Conservation (phyloP, 495 filamentous ascomycete genomes). For the Aspergillus affinis region DNA sequence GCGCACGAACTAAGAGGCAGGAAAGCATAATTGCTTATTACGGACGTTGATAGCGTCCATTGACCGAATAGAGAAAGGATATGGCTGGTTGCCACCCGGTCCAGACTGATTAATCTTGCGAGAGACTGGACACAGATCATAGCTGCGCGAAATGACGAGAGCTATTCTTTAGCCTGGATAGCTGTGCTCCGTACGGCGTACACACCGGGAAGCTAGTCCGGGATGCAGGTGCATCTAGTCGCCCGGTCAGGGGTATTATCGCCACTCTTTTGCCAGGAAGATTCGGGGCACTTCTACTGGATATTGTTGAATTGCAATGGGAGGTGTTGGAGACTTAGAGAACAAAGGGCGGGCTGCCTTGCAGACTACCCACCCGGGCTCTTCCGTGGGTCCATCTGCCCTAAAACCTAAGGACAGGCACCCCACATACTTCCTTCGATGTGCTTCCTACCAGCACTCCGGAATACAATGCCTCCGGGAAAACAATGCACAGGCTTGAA, state of each 20-base stretch:
- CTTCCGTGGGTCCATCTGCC: neutral
- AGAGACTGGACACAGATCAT: neutral
- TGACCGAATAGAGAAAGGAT: neutral
- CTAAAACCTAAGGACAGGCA: neutral
- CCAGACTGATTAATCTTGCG: neutral
- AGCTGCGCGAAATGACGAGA: neutral
- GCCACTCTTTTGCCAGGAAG: neutral
- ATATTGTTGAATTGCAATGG: neutral
- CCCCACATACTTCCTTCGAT: neutral
- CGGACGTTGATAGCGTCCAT: neutral
- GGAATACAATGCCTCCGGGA: neutral
- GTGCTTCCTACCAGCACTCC: neutral
- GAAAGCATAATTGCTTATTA: neutral
- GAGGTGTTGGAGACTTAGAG: neutral
- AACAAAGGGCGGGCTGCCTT: neutral
- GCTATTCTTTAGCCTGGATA: neutral
- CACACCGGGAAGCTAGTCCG: neutral
- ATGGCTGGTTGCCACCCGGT: neutral
- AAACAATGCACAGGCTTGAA: neutral
- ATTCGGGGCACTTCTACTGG: neutral
- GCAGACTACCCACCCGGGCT: neutral
- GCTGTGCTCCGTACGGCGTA: neutral
- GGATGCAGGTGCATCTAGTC: neutral
- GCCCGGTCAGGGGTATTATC: neutral
- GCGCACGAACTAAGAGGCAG: neutral